These are phyloP conservation scores for Penicillium angulare DNA, from an alignment of 495 filamentous ascomycete genomes.

Conservation along the genomic window DNA sequence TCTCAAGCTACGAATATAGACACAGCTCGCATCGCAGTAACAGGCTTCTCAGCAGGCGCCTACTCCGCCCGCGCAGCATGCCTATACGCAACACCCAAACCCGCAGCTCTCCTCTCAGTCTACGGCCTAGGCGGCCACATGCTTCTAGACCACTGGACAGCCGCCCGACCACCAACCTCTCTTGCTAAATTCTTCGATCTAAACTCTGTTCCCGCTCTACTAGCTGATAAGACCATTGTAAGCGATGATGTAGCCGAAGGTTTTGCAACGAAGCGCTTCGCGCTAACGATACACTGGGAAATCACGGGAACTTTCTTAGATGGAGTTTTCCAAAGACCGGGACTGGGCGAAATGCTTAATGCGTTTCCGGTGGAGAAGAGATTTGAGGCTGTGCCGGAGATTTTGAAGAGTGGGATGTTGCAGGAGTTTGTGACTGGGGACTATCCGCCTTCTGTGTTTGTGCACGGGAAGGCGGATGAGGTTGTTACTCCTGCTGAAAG, in stretches of 20 bases:
- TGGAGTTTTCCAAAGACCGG: conserved; percentile 10
- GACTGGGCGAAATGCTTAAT: conserved; percentile 13
- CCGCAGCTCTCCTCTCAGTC: conserved; percentile 27
- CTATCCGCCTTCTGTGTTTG: conserved; percentile 32
- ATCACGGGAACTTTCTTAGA: conserved; percentile 20
- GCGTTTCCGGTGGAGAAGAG: conserved; percentile 11
- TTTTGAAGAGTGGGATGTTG: conserved; percentile 21
- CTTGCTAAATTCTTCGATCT: conserved; percentile 16
- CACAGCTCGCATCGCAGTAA: conserved; percentile 29
- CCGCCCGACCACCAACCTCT: conserved; percentile 9
- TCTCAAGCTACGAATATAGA: conserved; percentile 17
- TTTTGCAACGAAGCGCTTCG: conserved; percentile 8
- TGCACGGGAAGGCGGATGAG: conserved; percentile 32
- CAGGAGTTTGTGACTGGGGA: conserved; percentile 28
- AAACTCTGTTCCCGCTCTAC: conserved; percentile 6
- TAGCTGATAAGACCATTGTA: conserved; percentile 13
- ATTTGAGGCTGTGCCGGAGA: conserved; percentile 11
- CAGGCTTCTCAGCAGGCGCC: conserved; percentile 37
- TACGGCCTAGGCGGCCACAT: conserved; percentile 33
- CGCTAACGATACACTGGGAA: conserved; percentile 18
- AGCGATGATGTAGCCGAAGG: conserved; percentile 13
- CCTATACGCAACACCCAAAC: conserved; percentile 32
- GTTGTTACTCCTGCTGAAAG: conserved; percentile 27
- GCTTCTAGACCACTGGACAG: conserved; percentile 27
- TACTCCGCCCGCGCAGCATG: conserved; percentile 37